Base-by-base conservation (phyloP, 208 protist genomes). In the Ichthyophonus hoferi region DNA sequence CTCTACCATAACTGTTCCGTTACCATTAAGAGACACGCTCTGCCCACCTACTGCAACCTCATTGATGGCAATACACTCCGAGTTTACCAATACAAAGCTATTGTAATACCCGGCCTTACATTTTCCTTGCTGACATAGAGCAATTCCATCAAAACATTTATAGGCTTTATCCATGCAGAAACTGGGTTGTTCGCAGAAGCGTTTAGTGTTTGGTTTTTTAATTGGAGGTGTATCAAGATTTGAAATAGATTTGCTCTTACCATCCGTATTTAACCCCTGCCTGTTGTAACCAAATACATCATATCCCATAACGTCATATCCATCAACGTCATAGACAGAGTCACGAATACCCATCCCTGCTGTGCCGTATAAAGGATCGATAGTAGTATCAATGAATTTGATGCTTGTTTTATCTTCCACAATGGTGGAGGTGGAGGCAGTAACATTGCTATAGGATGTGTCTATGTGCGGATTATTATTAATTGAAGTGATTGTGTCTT, bases 71-170 rank as follows among this genome's bases (percentile, higher is more conserved):
- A 85, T 85, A 85, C 81, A 85, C 81, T 40, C 39, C 24, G 81
- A 85, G 14, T 17, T 31, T 12, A 34, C 17, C 39, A 85, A 38
- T 35, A 38, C 24, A 7, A 40, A 17, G 41, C 81, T 85, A 85
- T 85, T 85, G 81, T 85, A 85, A 34, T 85, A 85, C 17, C 81
- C 81, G 17, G 38, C 24, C 81, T 85, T 38, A 37, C 81, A 85
- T 38, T 42, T 37, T 17, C 81, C 81, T 14, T 17, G 35, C 40
- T 33, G 38, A 37, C 81, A 85, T 35, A 85, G 39, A 24, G 81
- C 33, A 7, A 58, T 38, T 37, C 40, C 35, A 85, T 85, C 81
- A 24, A n/a, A 40, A 34, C 81, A 85, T 67, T 67, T 24, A 24
- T 67, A n/a, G 7, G 50, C 50, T 7, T 67, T 67, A n/a, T 67